These are phyloP conservation scores for Clonostachys rosea DNA, from an alignment of 2,329 filamentous ascomycete species.

Conservation along the genomic window DNA sequence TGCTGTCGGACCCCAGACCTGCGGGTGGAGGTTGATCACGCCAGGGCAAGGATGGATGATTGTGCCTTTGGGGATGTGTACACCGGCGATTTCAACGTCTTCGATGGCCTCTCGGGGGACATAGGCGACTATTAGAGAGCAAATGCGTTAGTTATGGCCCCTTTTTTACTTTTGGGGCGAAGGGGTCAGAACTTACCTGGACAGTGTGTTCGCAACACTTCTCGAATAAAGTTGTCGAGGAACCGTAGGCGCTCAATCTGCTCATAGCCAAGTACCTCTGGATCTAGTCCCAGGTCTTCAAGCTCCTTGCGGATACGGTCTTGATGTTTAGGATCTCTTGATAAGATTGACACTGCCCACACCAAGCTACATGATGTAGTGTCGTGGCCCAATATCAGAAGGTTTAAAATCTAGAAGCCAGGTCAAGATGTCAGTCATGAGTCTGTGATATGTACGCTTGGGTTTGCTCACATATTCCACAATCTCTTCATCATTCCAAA, in stretches of 20 bases:
- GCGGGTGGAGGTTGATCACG: constrained; percentile 24
- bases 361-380: constrained; percentile 35
- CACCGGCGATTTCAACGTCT: constrained; percentile 26
- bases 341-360: constrained; percentile 34
- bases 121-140: constrained; percentile 16
- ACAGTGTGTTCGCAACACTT: constrained; percentile 34
- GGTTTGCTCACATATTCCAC: constrained; percentile 14
- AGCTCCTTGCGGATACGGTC: constrained; percentile 31
- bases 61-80: constrained; percentile 29
- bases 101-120: constrained; percentile 22
- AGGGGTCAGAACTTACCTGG: constrained; percentile 16
- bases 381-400: constrained; percentile 36
- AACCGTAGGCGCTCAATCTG: constrained; percentile 24
- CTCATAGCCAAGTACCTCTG: constrained; percentile 6
- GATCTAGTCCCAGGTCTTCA: constrained; percentile 6
- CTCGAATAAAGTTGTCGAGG: constrained; percentile 34
- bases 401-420: constrained; percentile 32
- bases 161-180: constrained; percentile 1
- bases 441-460: not conserved
- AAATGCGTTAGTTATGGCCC: not conserved
- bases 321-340: constrained; percentile 25
- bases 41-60: constrained; percentile 26
- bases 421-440: constrained; percentile 4
- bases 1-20: constrained; percentile 28
- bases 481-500: constrained; percentile 16